phyloP scores from a whole-genome alignment of 192 early-diverging fungal species.

The Coemansia aciculifera region DNA sequence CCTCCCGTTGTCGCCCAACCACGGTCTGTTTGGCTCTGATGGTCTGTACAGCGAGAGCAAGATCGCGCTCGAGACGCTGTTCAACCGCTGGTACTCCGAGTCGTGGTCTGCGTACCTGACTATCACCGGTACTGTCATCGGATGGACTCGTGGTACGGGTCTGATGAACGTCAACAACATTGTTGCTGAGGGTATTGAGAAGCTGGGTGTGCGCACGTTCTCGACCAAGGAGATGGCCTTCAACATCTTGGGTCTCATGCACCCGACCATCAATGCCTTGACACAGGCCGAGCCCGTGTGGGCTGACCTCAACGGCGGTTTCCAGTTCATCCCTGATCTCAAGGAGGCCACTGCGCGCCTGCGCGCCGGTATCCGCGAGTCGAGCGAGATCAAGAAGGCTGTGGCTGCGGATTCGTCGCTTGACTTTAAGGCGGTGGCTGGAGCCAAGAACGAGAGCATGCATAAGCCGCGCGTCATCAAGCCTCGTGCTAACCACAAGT shows the following conservation, averaged over 20 bases:
- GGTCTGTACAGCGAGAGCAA: conserved; percentile 95
- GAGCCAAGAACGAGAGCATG: conserved; percentile 66
- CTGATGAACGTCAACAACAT: conserved; percentile 91
- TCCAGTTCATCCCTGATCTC: conserved; percentile 71
- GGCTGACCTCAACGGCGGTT: conserved; percentile 94
- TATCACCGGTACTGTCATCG: conserved; percentile 89
- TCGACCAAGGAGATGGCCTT: conserved; percentile 91
- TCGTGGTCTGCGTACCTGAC: conserved; percentile 80
- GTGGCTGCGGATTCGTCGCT: conserved; percentile 75
- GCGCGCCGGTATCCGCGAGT: conserved; percentile 68
- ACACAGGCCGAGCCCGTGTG: conserved; percentile 80
- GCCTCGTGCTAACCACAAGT: conserved; percentile 90
- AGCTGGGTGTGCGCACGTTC: conserved; percentile 86
- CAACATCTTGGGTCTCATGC: conserved; percentile 88
- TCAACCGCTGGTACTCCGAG: conserved; percentile 91
- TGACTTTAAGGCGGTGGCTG: conserved; percentile 77
- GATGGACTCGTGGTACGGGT: conserved; percentile 96
- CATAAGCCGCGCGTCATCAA: conserved; percentile 82
- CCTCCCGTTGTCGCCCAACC: conserved; percentile 92
- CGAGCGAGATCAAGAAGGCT: conserved; percentile 83
- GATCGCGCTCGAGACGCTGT: conserved; percentile 86
- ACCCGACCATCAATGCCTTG: conserved; percentile 71
- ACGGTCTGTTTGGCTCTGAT: conserved; percentile 90
- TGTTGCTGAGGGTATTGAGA: conserved; percentile 71
- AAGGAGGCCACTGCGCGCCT: conserved; percentile 1